phyloP scores from a whole-genome alignment of 352 stramenopile species.

The Phytophthora cactorum region DNA sequence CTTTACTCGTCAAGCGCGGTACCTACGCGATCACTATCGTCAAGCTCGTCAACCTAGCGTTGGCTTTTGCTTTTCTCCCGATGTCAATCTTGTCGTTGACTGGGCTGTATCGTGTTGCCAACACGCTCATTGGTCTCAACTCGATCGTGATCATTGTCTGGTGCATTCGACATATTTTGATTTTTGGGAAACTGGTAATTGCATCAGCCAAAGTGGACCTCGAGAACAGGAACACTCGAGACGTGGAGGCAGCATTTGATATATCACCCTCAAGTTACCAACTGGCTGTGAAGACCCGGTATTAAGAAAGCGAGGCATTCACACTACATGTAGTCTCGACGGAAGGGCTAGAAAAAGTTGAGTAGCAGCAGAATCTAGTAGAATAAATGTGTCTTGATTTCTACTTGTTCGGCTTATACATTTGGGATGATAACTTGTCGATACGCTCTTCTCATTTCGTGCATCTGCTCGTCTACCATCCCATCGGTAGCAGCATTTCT shows the following conservation, averaged over 20 bases:
- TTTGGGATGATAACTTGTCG: conserved; percentile 22
- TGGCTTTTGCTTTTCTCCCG: conserved; percentile 57
- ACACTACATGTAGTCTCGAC: not conserved
- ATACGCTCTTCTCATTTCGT: conserved; percentile 26
- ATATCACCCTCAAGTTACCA: not conserved
- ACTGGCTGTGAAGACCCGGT: not conserved
- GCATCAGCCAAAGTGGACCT: conserved; percentile 23
- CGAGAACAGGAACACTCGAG: not conserved
- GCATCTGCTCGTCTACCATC: conserved; percentile 25
- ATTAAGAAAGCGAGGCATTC: not conserved
- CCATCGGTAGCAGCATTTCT: conserved; percentile 14
- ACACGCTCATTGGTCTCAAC: conserved; percentile 57
- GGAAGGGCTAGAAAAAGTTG: too few relatives aligned
- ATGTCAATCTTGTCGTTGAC: conserved; percentile 32
- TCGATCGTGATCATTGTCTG: conserved; percentile 47
- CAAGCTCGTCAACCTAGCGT: conserved; percentile 54
- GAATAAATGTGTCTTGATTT: not conserved
- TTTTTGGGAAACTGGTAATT: conserved; percentile 42
- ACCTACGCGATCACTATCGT: conserved; percentile 39
- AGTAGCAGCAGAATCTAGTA: too few relatives aligned
- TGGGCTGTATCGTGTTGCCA: conserved; percentile 32
- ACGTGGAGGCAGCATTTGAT: not conserved
- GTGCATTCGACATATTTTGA: conserved; percentile 55
- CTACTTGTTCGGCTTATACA: conserved; percentile 13
- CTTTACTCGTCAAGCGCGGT: conserved; percentile 22